These are phyloP conservation scores for Rossbeevera mucosa DNA, from an alignment of 768 basidiomycete species.

Conservation along the genomic window DNA sequence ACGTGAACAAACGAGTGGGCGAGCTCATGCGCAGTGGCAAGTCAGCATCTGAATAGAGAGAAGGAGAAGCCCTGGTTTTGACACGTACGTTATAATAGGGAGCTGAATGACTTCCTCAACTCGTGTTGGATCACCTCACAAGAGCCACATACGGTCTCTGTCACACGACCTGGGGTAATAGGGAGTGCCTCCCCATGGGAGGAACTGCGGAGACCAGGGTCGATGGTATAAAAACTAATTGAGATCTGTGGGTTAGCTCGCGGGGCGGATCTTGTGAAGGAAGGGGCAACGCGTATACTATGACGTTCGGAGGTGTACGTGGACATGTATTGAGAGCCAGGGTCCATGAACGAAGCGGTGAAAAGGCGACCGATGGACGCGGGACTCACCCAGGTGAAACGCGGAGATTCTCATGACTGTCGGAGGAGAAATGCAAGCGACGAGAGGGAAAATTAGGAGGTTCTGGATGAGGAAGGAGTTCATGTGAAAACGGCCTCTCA, in stretches of 20 bases:
- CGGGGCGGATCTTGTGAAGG: constrained; percentile 26
- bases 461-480: constrained; percentile 9
- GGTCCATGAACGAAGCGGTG: constrained; percentile 14
- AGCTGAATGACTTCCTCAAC: neutral
- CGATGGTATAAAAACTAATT: constrained; percentile 7
- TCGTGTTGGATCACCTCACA: constrained; percentile 3
- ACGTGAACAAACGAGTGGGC: constrained; percentile 9
- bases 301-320: constrained; percentile 13
- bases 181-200: constrained; percentile 20
- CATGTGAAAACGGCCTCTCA: constrained; percentile 10
- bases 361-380: constrained; percentile 8
- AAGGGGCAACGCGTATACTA: constrained; percentile 11
- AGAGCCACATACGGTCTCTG: constrained; percentile 1
- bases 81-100: constrained; percentile 6
- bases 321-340: constrained; percentile 2
- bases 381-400: constrained; percentile 9
- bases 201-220: constrained; percentile 18
- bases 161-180: constrained; percentile 33
- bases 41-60: constrained; percentile 6
- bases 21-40: neutral
- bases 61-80: constrained; percentile 4
- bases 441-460: constrained; percentile 12
- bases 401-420: constrained; percentile 14
- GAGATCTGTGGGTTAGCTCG: constrained; percentile 11
- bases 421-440: constrained; percentile 1